Base-by-base conservation (phyloP, 306 rosid species). In the Prunus mongolica region DNA sequence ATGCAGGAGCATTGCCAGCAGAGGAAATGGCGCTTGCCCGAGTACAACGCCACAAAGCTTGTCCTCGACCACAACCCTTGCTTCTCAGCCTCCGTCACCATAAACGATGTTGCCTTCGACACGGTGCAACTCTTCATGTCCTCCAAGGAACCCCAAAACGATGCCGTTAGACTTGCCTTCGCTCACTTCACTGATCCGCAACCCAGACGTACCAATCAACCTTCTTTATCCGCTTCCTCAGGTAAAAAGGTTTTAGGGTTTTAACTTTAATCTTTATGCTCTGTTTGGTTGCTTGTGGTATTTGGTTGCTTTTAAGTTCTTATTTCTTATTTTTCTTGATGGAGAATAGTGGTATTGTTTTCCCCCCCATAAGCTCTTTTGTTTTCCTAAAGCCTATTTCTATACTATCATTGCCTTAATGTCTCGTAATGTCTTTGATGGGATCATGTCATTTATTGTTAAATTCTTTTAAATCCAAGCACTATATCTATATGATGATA, bases 1-100 rank as follows among this genome's bases (percentile, higher is more conserved):
- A 50, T 91, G n/a, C 93, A 91, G 73, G 93, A 84, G 67, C 12
- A 88, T 0, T 91, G 94, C 63, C 93, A 88, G 9, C 72, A 67
- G 67, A 67, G 52, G 38, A 61, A 58, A 18, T 91, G 94, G 94
- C 12, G 2, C 0, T 44, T 79, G 24, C 95, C 91, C 0, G 81
- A 73, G 6, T 91, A 91, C 76, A 1, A 50, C 12, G 65, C 46
- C 55, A 9, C 0, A 5, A 80, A 81, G 72, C 85, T 78, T 0
- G 93, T 94, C 0, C 80, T 86, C 2, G 79, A 71, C 12, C 97
- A 91, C 61, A 69, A 67, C 58, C 81, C 94, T 65, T 44, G 72
- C 58, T 89, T 83, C 85, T 69, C 71, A 0, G 64, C 88, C 54
- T 70, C 82, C 19, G 66, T 91, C 63, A 72, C 58, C 2, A 62